phyloP scores from a whole-genome alignment of 805 yeast genomes.

The Sugiyamaella marilandica region DNA sequence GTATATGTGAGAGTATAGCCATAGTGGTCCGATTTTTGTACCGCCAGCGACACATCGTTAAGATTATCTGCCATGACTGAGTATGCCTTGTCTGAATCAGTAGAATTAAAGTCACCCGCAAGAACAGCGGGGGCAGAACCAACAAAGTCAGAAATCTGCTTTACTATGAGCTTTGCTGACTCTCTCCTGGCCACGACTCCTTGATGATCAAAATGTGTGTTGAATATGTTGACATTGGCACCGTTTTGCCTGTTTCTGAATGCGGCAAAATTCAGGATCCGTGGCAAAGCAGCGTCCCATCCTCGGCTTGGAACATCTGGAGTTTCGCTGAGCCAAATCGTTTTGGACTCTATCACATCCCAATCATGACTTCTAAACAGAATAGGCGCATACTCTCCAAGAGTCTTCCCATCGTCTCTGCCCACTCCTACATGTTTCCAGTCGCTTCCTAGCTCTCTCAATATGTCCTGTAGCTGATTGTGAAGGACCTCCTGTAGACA shows the following conservation, averaged over 20 bases:
- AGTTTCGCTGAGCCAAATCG: constrained; percentile 39
- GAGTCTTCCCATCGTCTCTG: constrained; percentile 44
- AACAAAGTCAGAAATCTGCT: constrained; percentile 30
- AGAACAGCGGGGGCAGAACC: constrained; percentile 35
- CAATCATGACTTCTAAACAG: constrained; percentile 38
- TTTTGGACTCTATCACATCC: constrained; percentile 37
- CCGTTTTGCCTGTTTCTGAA: constrained; percentile 13
- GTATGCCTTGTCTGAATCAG: constrained; percentile 41
- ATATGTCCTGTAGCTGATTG: constrained; percentile 44
- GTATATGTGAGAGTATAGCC: constrained; percentile 46
- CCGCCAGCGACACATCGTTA: constrained; percentile 37
- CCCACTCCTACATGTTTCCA: constrained; percentile 34
- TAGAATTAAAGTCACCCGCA: constrained; percentile 57
- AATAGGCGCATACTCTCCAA: constrained; percentile 49
- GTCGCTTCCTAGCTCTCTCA: constrained; percentile 31
- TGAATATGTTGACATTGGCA: constrained; percentile 31
- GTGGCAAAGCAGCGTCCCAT: constrained; percentile 44
- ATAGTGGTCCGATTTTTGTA: constrained; percentile 29
- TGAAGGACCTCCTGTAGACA: constrained; percentile 46
- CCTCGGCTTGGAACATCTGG: constrained; percentile 50
- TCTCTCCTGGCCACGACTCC: constrained; percentile 44
- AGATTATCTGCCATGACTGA: constrained; percentile 36
- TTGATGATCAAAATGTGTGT: constrained; percentile 49
- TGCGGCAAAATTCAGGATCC: constrained; percentile 33
- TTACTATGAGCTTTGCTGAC: constrained; percentile 41